Base-by-base conservation (phyloP, 225 moss, liverwort and hornwort genomes). In the Lunularia cruciata region DNA sequence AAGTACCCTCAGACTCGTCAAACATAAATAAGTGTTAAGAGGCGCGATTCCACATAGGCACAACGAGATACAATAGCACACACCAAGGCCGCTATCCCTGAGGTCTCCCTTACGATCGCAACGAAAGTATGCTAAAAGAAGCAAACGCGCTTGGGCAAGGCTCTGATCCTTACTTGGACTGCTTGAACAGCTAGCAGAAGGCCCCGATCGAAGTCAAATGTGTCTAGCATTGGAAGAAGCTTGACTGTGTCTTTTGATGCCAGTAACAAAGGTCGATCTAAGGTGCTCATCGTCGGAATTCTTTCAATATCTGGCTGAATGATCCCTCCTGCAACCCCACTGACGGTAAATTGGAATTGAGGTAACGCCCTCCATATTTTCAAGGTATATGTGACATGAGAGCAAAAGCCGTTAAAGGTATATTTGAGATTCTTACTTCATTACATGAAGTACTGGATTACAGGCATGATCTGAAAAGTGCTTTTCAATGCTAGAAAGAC, bases 161-260 rank as follows among this genome's bases (percentile, higher is more conserved):
- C 25, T 4, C 30, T 3, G 11, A 23, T 33, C 10, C 33, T 20
- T 70, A 72, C 79, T 86, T 88, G 88, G 68, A 88, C 84, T 61
- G 91, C 91, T 83, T 91, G 91, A 65, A 91, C 91, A 65, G 91
- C 88, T 83, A 91, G 72, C 77, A 88, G 88, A 76, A 91, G 91
- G 61, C 91, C 91, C 76, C 86, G 84, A 67, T 91, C 91, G 72
- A 91, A 85, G 75, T 91, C 91, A 85, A 91, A 91, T 37, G 88
- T 86, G 68, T 88, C 91, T 20, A 75, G 58, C 91, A 91, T 91
- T 37, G 91, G 88, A 31, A 78, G 85, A 78, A 88, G 91, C 79
- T 85, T 86, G 70, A 88, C 81, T 48, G 70, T 71, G 70, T 88
- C 76, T 72, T 88, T 90, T 6, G 80, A 73, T 59, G 72, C 68